Evolutionary conservation across 169 alveolate species (phyloP).

Genomic region (Eimeria sp.): DNA sequence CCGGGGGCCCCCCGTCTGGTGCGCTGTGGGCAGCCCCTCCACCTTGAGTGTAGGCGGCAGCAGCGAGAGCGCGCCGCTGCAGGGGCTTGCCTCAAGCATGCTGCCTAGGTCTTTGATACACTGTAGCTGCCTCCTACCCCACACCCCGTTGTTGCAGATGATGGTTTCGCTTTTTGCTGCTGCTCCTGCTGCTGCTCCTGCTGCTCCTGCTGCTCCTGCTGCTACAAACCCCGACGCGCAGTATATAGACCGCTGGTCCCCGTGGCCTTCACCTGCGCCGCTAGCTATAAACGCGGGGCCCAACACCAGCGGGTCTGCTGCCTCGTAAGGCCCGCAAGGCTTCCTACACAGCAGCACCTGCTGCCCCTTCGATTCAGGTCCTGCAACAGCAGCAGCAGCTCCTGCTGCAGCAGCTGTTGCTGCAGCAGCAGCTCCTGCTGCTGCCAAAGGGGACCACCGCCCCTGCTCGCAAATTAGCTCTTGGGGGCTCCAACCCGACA

Average conservation of each 20-base stretch:
- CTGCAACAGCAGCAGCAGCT: too few relatives aligned
- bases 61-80: constrained; percentile 59
- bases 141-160: constrained; percentile 69
- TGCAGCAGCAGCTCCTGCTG: not conserved
- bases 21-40: not conserved
- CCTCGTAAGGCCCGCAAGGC: constrained; percentile 80
- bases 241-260: constrained; percentile 28
- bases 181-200: not conserved
- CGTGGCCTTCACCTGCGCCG: constrained; percentile 71
- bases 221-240: constrained; percentile 76
- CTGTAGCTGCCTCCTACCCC: constrained; percentile 62
- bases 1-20: not conserved
- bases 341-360: constrained; percentile 55
- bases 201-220: not conserved
- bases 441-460: constrained; percentile 59
- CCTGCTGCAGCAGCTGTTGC: not conserved
- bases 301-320: constrained; percentile 53
- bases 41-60: constrained; percentile 47
- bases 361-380: too few relatives aligned
- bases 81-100: constrained; percentile 67
- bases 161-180: constrained; percentile 29
- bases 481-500: constrained; percentile 67
- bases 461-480: constrained; percentile 75
- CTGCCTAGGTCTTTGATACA: constrained; percentile 65
- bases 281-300: constrained; percentile 63